Base-by-base conservation (phyloP, 192 early-diverging fungal genomes). In the Haplosporangium gracile region DNA sequence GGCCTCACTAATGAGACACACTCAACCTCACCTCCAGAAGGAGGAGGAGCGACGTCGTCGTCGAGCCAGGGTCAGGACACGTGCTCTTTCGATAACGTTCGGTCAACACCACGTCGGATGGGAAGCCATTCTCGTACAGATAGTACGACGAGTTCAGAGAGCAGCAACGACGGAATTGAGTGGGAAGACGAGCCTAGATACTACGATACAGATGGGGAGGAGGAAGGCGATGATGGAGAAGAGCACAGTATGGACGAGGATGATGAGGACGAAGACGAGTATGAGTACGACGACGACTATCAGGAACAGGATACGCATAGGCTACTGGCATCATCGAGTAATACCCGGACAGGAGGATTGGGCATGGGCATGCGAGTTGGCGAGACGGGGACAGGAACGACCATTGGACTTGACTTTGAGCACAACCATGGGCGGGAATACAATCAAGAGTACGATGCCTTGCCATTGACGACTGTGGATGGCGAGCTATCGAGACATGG, bases 291-390 rank as follows among this genome's bases (percentile, higher is more conserved):
- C 22, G 36, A 71, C 20, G 36, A 57, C 38, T 18, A 22, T 6
- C 75, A 72, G 18, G 74, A 86, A 2, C 75, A 77, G 42, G 84
- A 86, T 55, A 86, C 79, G 8, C 79, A 65, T n/a, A 47, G 65
- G 8, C 71, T 86, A 6, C 24, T 86, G 42, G 43, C 70, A 6
- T 63, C 55, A 42, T 73, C 79, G 11, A 81, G 32, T 70, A 79
- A 85, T 43, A 26, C 78, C 0, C 70, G 84, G 0, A 40, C 74
- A 15, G 84, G 71, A 45, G 84, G 84, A 10, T 53, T 86, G 68
- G 84, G 84, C 13, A 81, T 86, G 84, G 84, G 84, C n/a, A 78
- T 86, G 79, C 75, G 84, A 43, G 84, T 74, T 10, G 84, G 84
- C 40, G 84, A 86, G 55, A 86, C 79, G 2, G 84, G 84, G 9